phyloP scores from a whole-genome alignment of 495 filamentous ascomycete genomes.

The Annulohypoxylon nitens region DNA sequence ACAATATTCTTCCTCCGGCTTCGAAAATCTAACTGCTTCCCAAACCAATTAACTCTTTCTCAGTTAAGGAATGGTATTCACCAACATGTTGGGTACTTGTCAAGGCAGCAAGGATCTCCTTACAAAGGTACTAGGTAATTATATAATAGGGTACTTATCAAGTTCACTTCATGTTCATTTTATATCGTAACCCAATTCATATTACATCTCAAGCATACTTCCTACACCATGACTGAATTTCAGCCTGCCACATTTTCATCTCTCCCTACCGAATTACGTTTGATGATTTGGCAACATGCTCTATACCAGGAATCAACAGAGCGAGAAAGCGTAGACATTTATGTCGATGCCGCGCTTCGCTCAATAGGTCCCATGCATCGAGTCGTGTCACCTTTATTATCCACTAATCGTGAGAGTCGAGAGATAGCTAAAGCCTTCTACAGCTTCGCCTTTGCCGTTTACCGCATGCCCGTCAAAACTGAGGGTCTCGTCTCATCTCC shows the following conservation, averaged over 20 bases:
- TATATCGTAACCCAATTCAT: not conserved
- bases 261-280: slow-evolving; percentile 20
- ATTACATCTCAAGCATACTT: not conserved
- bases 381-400: slow-evolving; percentile 19
- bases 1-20: not conserved
- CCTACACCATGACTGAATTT: slow-evolving; percentile 22
- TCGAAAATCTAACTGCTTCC: not conserved
- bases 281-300: slow-evolving; percentile 14
- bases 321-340: not conserved
- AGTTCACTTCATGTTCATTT: not conserved
- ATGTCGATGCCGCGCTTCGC: not conserved
- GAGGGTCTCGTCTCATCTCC: too few species aligned
- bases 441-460: slow-evolving; percentile 13
- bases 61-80: not conserved
- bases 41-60: not conserved
- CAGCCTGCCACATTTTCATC: not conserved
- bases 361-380: slow-evolving; percentile 6
- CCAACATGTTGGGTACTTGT: not conserved
- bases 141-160: not conserved
- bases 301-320: slow-evolving; percentile 6
- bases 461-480: not conserved
- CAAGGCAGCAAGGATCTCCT: not conserved
- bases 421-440: slow-evolving; percentile 28
- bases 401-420: slow-evolving; percentile 28
- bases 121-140: not conserved